phyloP scores from a whole-genome alignment of 306 rosid species.

The Gillenia trifoliata region DNA sequence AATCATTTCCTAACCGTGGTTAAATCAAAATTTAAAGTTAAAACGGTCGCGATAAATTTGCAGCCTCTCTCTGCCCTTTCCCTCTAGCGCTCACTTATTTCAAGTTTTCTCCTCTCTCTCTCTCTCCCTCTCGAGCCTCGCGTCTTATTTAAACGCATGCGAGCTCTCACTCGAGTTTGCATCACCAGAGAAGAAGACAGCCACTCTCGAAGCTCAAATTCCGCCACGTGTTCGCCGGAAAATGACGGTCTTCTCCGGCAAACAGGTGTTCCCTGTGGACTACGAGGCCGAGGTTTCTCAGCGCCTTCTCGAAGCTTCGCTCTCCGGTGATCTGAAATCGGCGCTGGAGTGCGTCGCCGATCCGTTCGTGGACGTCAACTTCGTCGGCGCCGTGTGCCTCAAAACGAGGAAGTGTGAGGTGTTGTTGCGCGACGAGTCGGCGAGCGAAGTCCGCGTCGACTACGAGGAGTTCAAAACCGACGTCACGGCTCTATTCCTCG shows the following conservation, averaged over 20 bases:
- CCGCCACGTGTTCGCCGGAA: slow-evolving; percentile 15
- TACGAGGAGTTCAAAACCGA: slow-evolving; percentile 74
- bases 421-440: slow-evolving; percentile 44
- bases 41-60: slow-evolving; percentile 35
- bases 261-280: slow-evolving; percentile 83
- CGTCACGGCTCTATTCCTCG: slow-evolving; percentile 81
- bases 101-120: slow-evolving; percentile 35
- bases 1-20: background rate
- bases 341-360: slow-evolving; percentile 54
- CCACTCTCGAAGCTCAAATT: slow-evolving; percentile 1
- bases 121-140: slow-evolving; percentile 33
- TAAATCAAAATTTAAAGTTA: background rate
- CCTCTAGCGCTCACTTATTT: slow-evolving; percentile 58
- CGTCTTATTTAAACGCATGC: slow-evolving; percentile 24
- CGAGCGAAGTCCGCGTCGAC: slow-evolving; percentile 51
- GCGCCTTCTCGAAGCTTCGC: slow-evolving; percentile 77
- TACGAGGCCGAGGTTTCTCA: slow-evolving; percentile 68
- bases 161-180: slow-evolving; percentile 13
- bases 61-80: background rate
- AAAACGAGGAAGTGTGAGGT: slow-evolving; percentile 52
- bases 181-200: background rate
- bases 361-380: slow-evolving; percentile 83
- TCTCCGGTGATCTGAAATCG: slow-evolving; percentile 66
- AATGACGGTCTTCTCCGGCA: slow-evolving; percentile 80
- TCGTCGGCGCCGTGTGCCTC: slow-evolving; percentile 63